Base-by-base conservation (phyloP, 2,329 filamentous ascomycete species). In the Fusarium coicis region DNA sequence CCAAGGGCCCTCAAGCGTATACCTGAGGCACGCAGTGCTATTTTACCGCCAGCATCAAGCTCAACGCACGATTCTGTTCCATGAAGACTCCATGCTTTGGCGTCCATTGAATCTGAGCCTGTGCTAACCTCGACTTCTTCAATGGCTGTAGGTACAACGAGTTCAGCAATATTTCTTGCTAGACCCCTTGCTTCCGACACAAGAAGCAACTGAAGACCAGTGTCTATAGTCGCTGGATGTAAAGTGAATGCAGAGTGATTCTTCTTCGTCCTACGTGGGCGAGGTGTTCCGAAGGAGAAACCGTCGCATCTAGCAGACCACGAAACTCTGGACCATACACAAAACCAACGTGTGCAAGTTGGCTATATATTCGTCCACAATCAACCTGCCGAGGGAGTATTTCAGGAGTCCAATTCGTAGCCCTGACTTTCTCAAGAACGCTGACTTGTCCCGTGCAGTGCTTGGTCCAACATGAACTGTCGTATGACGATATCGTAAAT, bases 401-500 rank as follows among this genome's bases (percentile, higher is more conserved):
- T 21, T 67, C 56, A 4, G 52, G 23, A 4, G 14, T 14, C 66
- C 56, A 66, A 9, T 23, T 21, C 21, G 56, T 49, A 14, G 5
- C 10, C 5, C 26, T 52, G 10, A 4, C 23, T 2, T 23, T 49
- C 7, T 40, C 23, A 9, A 63, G 58, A 9, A 66, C 18, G 58
- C 63, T 50, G 14, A 72, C 68, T 18, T 59, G 61, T 4, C 70
- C 68, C 10, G 56, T 53, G 6, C 70, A 72, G 21, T 73, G 61
- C 50, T 54, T 72, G 21, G 60, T 59, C 70, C 70, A 72, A 4
- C 43, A 8, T 21, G 66, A 63, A 0, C 68, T 65, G 8, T 66
- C 63, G 8, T 61, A 69, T 1, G 70, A 73, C 0, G 61, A 56
- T 19, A 73, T 39, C 5, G 62, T 55, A 18, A 73, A 72, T 15